phyloP scores from a whole-genome alignment of 768 basidiomycete species.

The Serendipita sp. region DNA sequence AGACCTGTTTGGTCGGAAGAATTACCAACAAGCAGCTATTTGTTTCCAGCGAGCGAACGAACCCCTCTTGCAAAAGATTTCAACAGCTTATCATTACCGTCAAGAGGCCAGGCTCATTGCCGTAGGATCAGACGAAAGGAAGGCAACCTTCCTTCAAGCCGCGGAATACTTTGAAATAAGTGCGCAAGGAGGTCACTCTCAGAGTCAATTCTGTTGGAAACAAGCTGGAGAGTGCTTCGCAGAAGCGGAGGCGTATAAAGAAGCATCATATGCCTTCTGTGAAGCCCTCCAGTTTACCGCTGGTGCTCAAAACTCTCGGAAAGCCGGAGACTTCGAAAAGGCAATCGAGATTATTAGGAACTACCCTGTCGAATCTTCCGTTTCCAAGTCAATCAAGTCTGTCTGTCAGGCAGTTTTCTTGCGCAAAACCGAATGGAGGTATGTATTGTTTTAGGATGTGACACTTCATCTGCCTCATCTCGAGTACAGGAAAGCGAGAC shows the following conservation, averaged over 20 bases:
- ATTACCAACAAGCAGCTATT: slow-evolving; percentile 38
- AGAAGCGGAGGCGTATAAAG: slow-evolving; percentile 23
- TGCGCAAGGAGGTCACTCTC: slow-evolving; percentile 21
- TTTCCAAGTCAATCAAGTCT: slow-evolving; percentile 13
- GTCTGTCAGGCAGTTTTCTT: not conserved
- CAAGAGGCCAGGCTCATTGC: slow-evolving; percentile 30
- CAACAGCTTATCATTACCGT: slow-evolving; percentile 38
- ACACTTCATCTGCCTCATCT: not conserved
- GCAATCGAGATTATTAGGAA: slow-evolving; percentile 31
- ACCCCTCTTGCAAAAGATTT: slow-evolving; percentile 29
- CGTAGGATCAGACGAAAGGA: slow-evolving; percentile 17
- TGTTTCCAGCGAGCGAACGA: slow-evolving; percentile 36
- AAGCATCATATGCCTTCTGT: slow-evolving; percentile 32
- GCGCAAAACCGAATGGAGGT: not conserved
- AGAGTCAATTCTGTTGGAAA: slow-evolving; percentile 22
- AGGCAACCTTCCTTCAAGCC: slow-evolving; percentile 27
- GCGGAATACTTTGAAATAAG: slow-evolving; percentile 35
- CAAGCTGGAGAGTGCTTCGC: slow-evolving; percentile 35
- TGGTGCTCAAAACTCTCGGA: slow-evolving; percentile 34
- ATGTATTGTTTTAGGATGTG: not conserved
- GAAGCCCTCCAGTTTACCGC: slow-evolving; percentile 28
- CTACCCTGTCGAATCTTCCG: slow-evolving; percentile 21
- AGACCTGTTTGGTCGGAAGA: slow-evolving; percentile 26
- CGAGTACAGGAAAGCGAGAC: not conserved
- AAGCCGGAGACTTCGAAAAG: slow-evolving; percentile 35